These are phyloP conservation scores for Neltuma alba DNA, from an alignment of 306 rosid species.

Conservation along the genomic window DNA sequence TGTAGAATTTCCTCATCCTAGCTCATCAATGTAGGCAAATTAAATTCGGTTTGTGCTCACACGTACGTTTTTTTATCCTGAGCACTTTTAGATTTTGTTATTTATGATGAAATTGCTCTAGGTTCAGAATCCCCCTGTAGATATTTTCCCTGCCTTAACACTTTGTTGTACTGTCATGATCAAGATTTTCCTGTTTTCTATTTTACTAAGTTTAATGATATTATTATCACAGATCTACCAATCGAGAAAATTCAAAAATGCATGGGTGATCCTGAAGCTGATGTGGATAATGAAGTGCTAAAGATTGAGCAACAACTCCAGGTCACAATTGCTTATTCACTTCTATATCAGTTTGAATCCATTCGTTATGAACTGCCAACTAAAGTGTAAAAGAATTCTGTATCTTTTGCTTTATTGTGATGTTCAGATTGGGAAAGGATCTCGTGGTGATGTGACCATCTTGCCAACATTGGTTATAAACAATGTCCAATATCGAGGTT, in stretches of 20 bases:
- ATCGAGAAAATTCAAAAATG: slow-evolving; percentile 73
- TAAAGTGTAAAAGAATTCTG: neutral
- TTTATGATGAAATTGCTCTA: neutral
- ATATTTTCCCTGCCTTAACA: neutral
- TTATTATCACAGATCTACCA: slow-evolving; percentile 65
- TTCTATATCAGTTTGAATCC: neutral
- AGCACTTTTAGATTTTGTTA: neutral
- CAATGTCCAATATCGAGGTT: slow-evolving; percentile 86
- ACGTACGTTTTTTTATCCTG: neutral
- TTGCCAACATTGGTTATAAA: slow-evolving; percentile 92
- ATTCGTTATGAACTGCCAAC: neutral
- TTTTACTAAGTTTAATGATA: slow-evolving; percentile 25
- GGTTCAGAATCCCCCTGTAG: neutral
- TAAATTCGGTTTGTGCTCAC: neutral
- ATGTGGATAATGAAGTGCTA: slow-evolving; percentile 81
- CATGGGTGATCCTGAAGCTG: slow-evolving; percentile 89
- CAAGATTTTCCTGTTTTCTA: neutral
- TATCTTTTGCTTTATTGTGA: slow-evolving; percentile 16
- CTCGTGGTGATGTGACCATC: slow-evolving; percentile 96
- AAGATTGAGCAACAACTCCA: slow-evolving; percentile 81
- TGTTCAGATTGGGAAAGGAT: slow-evolving; percentile 84
- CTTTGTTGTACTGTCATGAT: neutral
- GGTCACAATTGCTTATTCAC: slow-evolving; percentile 48
- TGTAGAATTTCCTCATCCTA: neutral
- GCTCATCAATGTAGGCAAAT: neutral